phyloP scores from a whole-genome alignment of 257 asterid species.

The Anisodus tanguticus region DNA sequence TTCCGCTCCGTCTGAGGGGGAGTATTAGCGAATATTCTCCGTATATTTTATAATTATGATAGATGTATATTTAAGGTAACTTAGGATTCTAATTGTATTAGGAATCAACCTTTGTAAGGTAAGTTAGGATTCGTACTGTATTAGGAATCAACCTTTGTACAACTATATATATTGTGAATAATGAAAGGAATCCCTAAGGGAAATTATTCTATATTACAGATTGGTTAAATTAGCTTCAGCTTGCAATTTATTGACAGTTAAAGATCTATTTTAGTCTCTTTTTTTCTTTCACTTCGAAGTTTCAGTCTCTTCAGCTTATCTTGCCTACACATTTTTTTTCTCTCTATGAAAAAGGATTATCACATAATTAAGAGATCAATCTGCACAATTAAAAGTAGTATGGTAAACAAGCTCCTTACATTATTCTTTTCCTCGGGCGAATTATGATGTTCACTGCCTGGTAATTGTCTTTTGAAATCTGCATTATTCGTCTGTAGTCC shows the following conservation, averaged over 20 bases:
- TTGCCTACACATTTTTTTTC: neutral
- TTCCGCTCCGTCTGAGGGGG: no score
- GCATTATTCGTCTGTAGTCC: slow-evolving; percentile 38
- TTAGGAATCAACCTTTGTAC: no score
- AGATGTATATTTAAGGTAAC: no score
- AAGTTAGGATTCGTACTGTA: no score
- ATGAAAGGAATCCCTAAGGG: no score
- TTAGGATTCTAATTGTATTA: no score
- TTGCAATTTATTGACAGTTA: neutral
- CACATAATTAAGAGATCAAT: neutral
- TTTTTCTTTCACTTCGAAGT: neutral
- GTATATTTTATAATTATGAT: no score
- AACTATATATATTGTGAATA: no score
- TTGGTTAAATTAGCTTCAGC: neutral
- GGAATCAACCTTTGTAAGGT: no score
- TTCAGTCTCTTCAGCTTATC: neutral
- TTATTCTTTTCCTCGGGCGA: slow-evolving; percentile 56
- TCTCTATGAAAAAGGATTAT: neutral
- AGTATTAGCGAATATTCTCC: no score
- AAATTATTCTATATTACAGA: no score
- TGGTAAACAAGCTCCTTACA: neutral
- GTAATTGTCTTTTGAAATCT: slow-evolving; percentile 57
- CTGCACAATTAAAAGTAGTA: neutral
- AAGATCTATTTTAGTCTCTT: neutral
- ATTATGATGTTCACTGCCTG: slow-evolving; percentile 49